Evolutionary conservation across 805 yeast species (phyloP), one percentile per base, ranked within the genome.

Genomic region (Candida anglica): DNA sequence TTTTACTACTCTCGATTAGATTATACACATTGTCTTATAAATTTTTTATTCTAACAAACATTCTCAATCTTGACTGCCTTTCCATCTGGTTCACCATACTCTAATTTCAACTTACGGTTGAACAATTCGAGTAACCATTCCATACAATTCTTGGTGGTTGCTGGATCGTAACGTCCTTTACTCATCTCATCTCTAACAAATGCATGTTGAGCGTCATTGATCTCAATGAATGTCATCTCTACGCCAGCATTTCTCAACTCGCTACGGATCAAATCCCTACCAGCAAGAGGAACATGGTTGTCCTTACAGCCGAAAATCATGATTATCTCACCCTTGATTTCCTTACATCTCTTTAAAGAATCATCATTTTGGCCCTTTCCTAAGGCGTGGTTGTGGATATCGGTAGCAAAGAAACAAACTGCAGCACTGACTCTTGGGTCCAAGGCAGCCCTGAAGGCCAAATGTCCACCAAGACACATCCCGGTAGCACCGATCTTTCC

Each of bases 391-490:
- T 67, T 67, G 52, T 85, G 93, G 50, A 85, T 79, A 48, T 84
- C 93, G 5, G 94, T 84, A 10, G 87, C 85, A 61, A 84, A 84
- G 60, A 82, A 84, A 41, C 88, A 77, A 14, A 82, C 83, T 8
- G 81, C 71, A 13, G 89, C 86, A 9, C 64, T 61, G 28, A 84
- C 76, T 37, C 86, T 60, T 23, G 69, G 63, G 48, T 83, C 86
- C 43, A 82, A 64, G 2, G 81, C 78, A 2, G 79, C 69, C 44
- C 94, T 66, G 60, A 72, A 81, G 1, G 93, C 91, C 47, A 83
- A 63, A 52, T 84, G 93, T 1, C 93, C 94, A 15, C 93, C 93
- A 23, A 84, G 71, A 54, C 94, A 85, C 93, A 85, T 85, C 14
- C 93, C 94, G 3, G 91, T 82, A 28, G 88, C 81, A 23, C 93